Base-by-base conservation (phyloP, 2,329 filamentous ascomycete species). In the Colletotrichum ledebouriae region DNA sequence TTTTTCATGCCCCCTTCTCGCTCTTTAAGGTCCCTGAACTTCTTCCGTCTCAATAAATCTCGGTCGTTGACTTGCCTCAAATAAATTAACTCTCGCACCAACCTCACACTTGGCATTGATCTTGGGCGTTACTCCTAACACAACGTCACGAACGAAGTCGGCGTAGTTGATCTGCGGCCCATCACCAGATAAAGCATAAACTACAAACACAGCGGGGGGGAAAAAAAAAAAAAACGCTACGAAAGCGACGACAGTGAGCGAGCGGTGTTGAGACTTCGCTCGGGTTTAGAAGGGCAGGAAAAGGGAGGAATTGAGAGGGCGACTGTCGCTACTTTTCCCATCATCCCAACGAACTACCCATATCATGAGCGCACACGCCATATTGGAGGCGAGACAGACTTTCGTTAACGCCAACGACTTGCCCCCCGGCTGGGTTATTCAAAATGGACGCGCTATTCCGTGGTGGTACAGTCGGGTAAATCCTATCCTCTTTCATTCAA, bases 401-500 rank as follows among this genome's bases (percentile, higher is more conserved):
- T 39, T 50, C 22, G 59, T 59, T 10, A 59, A 70, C 47, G 39
- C 65, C 10, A 68, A 69, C 22, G 67, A 73, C 41, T 49, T 75
- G 39, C 73, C 74, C 9, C 57, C 69, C 13, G 74, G 74, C 57
- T 75, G 72, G 72, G 72, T 76, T 12, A 65, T 72, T 3, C 73
- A 75, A 60, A 69, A 73, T 39, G 72, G 71, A 10, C 59, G 72
- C 46, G 71, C 63, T 39, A 71, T 72, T 34, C 73, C 74, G 12
- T 76, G 73, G 71, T 75, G 73, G 74, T 75, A 75, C 59, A 74
- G 73, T 29, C 62, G 59, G 37, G 73, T 74, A 71, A 41, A 68
- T 58, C 11, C 9, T 37, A 29, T 9, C 7, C 1, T 29, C 29
- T 7, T 15, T 2, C 6, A 22, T 15, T 37, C 12, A 25, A 5